These are phyloP conservation scores for Anthoceros angustus DNA, from an alignment of 225 moss, liverwort and hornwort species.

Conservation along the genomic window DNA sequence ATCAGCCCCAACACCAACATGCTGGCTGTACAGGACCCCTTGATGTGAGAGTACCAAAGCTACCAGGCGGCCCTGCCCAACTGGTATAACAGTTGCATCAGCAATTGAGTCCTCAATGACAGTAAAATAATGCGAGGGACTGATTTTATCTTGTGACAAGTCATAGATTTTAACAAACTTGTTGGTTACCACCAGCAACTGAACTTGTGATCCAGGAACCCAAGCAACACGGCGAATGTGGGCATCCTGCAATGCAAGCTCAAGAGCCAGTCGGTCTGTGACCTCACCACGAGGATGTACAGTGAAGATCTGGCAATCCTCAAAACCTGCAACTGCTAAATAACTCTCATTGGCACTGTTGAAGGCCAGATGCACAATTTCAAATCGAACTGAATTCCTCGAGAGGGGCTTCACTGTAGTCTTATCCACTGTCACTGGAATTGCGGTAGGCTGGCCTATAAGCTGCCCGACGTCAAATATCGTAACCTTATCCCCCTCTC, in stretches of 20 bases:
- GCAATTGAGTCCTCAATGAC: slow-evolving; percentile 92
- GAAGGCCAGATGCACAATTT: slow-evolving; percentile 84
- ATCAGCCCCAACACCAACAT: slow-evolving; percentile 48
- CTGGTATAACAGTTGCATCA: slow-evolving; percentile 82
- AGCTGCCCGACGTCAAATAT: slow-evolving; percentile 98
- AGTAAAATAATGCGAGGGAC: slow-evolving; percentile 81
- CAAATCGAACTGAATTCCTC: slow-evolving; percentile 93
- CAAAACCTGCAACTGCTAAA: slow-evolving; percentile 91
- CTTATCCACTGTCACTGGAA: slow-evolving; percentile 89
- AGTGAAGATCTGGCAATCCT: slow-evolving; percentile 96
- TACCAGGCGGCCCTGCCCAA: slow-evolving; percentile 62
- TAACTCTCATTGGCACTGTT: slow-evolving; percentile 90
- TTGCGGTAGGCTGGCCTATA: slow-evolving; percentile 92
- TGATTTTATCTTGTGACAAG: slow-evolving; percentile 89
- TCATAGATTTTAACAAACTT: slow-evolving; percentile 91
- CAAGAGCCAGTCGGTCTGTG: slow-evolving; percentile 93
- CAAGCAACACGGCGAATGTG: slow-evolving; percentile 83
- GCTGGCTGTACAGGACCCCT: slow-evolving; percentile 85
- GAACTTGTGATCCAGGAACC: slow-evolving; percentile 99
- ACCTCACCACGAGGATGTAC: slow-evolving; percentile 96
- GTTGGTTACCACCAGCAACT: slow-evolving; percentile 94
- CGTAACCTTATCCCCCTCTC: slow-evolving; percentile 98
- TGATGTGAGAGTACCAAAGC: slow-evolving; percentile 92
- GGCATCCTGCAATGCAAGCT: slow-evolving; percentile 79
- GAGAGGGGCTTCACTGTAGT: slow-evolving; percentile 94